Evolutionary conservation across 495 filamentous ascomycete genomes (phyloP).

Genomic region (Neurospora sp.): DNA sequence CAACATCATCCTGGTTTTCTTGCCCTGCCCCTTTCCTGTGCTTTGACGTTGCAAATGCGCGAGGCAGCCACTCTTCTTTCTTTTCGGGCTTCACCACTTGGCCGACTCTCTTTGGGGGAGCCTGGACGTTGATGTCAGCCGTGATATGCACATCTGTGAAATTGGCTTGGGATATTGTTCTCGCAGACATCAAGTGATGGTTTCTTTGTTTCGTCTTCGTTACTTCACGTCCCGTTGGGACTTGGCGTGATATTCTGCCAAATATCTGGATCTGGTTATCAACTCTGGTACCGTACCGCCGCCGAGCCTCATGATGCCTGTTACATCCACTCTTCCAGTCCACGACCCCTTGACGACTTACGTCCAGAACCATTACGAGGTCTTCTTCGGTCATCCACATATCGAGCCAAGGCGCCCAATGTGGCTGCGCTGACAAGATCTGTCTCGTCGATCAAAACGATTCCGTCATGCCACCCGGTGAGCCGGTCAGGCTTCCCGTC

Average conservation of each 20-base stretch:
- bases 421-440: neutral
- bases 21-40: neutral
- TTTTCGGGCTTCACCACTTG: neutral
- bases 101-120: neutral
- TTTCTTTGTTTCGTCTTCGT: neutral
- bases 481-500: too few relatives aligned
- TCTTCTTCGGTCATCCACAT: neutral
- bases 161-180: neutral
- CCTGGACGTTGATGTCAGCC: neutral
- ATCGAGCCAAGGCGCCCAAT: neutral
- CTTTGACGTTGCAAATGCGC: neutral
- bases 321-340: neutral
- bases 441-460: neutral
- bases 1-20: neutral
- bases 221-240: neutral
- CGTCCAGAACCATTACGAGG: neutral
- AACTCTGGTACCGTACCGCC: neutral
- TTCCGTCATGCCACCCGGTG: neutral
- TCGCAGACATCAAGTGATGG: neutral
- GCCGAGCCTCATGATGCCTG: neutral
- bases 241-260: neutral
- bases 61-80: neutral
- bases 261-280: neutral
- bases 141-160: neutral
- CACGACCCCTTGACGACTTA: neutral